Percentiles rank a stretch among this genome's conserved stretches.
Conservation (phyloP, 164 flowering plant species). For the Kalanchoe fedtschenkoi region DNA sequence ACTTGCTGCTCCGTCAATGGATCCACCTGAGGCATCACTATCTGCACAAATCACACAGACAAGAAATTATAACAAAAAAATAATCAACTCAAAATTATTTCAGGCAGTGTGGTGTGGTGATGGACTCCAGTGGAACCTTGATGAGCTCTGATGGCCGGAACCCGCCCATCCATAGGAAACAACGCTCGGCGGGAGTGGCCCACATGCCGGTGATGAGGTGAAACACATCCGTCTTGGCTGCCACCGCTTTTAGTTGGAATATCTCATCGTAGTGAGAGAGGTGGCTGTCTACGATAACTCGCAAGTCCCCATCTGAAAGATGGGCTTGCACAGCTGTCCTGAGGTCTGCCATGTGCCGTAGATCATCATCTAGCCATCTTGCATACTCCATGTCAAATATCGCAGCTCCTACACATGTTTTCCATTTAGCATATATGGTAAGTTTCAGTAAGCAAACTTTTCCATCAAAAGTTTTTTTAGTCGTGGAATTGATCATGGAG, state of each 20-base stretch:
- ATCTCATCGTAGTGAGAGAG: slow-evolving; percentile 78
- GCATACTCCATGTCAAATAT: slow-evolving; percentile 94
- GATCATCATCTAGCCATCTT: slow-evolving; percentile 88
- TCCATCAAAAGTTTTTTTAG: too few relatives aligned
- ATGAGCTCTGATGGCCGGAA: slow-evolving; percentile 92
- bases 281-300: slow-evolving; percentile 53
- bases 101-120: not conserved
- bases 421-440: not conserved
- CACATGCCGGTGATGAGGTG: slow-evolving; percentile 91
- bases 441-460: not conserved
- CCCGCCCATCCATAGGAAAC: slow-evolving; percentile 99
- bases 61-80: not conserved
- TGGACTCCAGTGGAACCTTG: slow-evolving; percentile 42
- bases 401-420: slow-evolving; percentile 51
- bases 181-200: slow-evolving; percentile 89
- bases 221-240: slow-evolving; percentile 83
- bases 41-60: slow-evolving; percentile 29
- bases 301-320: slow-evolving; percentile 55
- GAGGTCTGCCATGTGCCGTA: slow-evolving; percentile 76
- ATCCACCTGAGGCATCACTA: slow-evolving; percentile 67
- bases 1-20: slow-evolving; percentile 86
- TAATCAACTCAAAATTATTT: not conserved
- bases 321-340: slow-evolving; percentile 61
- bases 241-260: slow-evolving; percentile 61
- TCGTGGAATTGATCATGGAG: not conserved